Evolutionary conservation across 2,329 filamentous ascomycete genomes (phyloP).

Genomic region (Cordyceps farinosa): DNA sequence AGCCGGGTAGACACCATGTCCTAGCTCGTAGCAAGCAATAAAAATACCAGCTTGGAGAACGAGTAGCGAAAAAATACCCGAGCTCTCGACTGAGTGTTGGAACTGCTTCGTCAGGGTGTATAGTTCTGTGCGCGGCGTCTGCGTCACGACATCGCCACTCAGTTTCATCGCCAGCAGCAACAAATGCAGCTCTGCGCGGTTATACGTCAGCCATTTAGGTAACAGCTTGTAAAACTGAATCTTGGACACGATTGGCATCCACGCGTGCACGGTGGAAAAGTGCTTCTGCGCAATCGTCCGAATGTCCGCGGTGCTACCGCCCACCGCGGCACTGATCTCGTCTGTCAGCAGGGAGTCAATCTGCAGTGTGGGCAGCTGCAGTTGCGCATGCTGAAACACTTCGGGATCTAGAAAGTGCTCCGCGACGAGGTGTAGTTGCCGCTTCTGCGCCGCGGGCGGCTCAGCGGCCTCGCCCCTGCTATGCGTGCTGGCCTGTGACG

Average conservation of each 20-base stretch:
- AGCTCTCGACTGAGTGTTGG: conserved; percentile 8
- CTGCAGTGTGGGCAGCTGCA: not conserved
- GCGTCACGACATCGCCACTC: not conserved
- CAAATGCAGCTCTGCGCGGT: conserved; percentile 15
- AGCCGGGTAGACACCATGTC: conserved; percentile 19
- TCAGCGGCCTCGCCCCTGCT: not conserved
- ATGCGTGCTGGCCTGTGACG: conserved; percentile 1
- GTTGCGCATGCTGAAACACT: conserved; percentile 7
- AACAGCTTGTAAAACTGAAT: conserved; percentile 14
- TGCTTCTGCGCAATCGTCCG: conserved; percentile 15
- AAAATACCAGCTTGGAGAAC: conserved; percentile 19
- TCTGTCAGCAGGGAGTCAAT: conserved; percentile 8
- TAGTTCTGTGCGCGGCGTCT: conserved; percentile 6
- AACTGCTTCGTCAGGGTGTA: conserved; percentile 20
- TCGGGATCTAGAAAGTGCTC: conserved; percentile 10
- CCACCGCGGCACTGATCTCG: conserved; percentile 5
- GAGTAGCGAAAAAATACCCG: conserved; percentile 17
- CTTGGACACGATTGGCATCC: conserved; percentile 21
- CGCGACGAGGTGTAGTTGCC: not conserved
- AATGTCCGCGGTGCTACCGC: conserved; percentile 15
- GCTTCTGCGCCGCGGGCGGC: not conserved
- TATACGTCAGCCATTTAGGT: conserved; percentile 10
- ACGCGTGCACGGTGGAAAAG: conserved; percentile 20
- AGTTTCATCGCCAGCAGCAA: conserved; percentile 19
- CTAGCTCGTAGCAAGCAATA: conserved; percentile 18